Conservation (phyloP, 345 rosid genomes). For the Euphorbia lathyris region DNA sequence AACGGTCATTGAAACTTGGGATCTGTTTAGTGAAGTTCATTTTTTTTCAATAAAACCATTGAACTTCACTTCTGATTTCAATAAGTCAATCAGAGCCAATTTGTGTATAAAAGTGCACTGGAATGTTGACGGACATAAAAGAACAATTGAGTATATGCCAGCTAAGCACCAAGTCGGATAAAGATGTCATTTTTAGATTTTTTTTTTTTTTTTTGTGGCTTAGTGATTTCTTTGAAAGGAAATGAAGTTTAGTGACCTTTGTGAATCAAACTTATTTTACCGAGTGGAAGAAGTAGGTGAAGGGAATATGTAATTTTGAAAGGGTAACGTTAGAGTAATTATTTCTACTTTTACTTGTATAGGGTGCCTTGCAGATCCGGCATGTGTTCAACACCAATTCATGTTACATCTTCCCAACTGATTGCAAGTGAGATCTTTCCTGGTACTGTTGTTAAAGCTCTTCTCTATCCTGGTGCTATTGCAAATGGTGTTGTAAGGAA, state of each 20-base stretch:
- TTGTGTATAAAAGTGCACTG: background rate
- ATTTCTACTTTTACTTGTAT: conserved; percentile 3
- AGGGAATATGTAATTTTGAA: background rate
- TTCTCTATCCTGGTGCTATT: conserved; percentile 84
- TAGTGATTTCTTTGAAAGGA: too few relatives aligned
- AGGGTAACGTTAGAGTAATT: background rate
- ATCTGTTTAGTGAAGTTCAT: too few relatives aligned
- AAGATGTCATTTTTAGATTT: too few relatives aligned
- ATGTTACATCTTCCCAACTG: conserved; percentile 91
- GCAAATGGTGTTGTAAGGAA: conserved; percentile 51
- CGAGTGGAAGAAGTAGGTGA: background rate
- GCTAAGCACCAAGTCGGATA: background rate
- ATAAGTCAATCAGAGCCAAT: too few relatives aligned
- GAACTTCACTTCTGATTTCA: too few relatives aligned
- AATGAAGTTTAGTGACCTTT: too few relatives aligned
- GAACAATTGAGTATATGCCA: too few relatives aligned
- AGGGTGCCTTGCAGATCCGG: conserved; percentile 94
- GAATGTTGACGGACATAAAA: background rate
- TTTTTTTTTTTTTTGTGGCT: too few relatives aligned
- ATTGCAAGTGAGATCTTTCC: conserved; percentile 93
- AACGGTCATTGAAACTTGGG: too few relatives aligned
- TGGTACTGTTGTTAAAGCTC: conserved; percentile 65
- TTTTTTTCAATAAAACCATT: too few relatives aligned
- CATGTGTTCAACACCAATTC: conserved; percentile 81
- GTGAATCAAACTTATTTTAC: too few relatives aligned